Conservation (phyloP, 163 green algal species). For the Scenedesmus sp. region DNA sequence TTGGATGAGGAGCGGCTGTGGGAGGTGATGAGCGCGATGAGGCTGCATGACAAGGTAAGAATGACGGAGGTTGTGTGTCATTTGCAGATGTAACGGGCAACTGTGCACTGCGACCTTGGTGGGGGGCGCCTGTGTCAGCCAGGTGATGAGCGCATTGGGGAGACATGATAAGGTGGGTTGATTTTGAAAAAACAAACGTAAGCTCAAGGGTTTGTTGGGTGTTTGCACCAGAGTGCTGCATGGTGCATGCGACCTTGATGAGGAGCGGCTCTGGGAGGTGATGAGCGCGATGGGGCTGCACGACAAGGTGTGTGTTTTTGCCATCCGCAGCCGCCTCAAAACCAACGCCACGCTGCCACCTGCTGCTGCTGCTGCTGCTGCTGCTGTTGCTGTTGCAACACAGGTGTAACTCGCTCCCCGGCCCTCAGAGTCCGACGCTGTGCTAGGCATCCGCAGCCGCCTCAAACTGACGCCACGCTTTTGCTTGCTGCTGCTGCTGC, state of each 20-base stretch:
- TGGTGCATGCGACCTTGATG: slow-evolving; percentile 65
- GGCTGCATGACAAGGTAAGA: slow-evolving; percentile 52
- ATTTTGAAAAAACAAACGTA: too few species aligned
- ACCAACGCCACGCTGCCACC: not conserved
- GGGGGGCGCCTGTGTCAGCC: too few species aligned
- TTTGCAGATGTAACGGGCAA: too few species aligned
- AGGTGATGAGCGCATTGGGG: too few species aligned
- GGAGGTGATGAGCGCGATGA: slow-evolving; percentile 69
- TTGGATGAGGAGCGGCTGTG: slow-evolving; percentile 69
- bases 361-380: not conserved
- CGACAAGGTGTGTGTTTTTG: slow-evolving; percentile 68
- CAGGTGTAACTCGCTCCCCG: slow-evolving; percentile 63
- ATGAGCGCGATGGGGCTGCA: slow-evolving; percentile 62
- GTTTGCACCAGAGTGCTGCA: not conserved
- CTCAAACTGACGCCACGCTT: slow-evolving; percentile 50
- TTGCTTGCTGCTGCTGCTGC: not conserved
- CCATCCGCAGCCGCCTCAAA: slow-evolving; percentile 68
- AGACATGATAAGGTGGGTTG: too few species aligned
- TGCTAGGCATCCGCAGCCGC: slow-evolving; percentile 71
- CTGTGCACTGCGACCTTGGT: too few species aligned
- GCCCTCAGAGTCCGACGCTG: slow-evolving; percentile 70
- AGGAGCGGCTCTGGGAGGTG: slow-evolving; percentile 69
- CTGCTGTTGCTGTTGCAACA: not conserved
- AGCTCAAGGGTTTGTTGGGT: not conserved
- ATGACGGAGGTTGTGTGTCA: too few species aligned